These are phyloP conservation scores for Helenozyma baotianmanensis DNA, from an alignment of 805 yeast species.

Conservation along the genomic window DNA sequence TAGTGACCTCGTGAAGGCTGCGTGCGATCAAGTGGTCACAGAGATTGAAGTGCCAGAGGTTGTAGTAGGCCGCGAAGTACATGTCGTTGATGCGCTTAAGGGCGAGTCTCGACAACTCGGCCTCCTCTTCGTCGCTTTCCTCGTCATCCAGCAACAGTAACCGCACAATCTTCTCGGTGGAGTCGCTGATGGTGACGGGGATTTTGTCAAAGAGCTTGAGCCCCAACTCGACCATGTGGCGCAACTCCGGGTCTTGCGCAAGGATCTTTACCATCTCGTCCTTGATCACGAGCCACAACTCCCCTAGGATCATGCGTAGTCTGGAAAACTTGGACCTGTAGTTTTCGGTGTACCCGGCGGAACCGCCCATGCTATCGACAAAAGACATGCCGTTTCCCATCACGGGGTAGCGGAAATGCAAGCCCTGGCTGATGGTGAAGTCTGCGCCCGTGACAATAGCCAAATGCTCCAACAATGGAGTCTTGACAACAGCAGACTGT, in stretches of 20 bases:
- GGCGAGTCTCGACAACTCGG: slow-evolving; percentile 21
- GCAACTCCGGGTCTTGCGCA: slow-evolving; percentile 31
- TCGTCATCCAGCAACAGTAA: slow-evolving; percentile 22
- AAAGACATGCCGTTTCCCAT: slow-evolving; percentile 64
- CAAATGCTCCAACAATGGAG: slow-evolving; percentile 63
- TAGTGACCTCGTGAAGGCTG: slow-evolving; percentile 1
- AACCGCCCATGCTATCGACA: slow-evolving; percentile 46
- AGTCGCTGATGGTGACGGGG: slow-evolving; percentile 41
- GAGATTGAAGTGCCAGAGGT: slow-evolving; percentile 73
- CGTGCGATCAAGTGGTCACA: slow-evolving; percentile 42
- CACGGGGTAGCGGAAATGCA: slow-evolving; percentile 67
- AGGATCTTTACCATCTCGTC: slow-evolving; percentile 43
- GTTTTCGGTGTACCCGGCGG: slow-evolving; percentile 44
- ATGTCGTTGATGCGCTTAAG: slow-evolving; percentile 51
- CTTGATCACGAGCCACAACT: slow-evolving; percentile 58
- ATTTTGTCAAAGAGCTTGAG: slow-evolving; percentile 59
- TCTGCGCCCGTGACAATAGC: slow-evolving; percentile 66
- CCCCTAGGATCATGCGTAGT: slow-evolving; percentile 56
- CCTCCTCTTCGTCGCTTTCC: slow-evolving; percentile 27
- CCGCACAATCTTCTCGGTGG: slow-evolving; percentile 40
- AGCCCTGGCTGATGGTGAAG: slow-evolving; percentile 66
- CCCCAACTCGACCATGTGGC: slow-evolving; percentile 49
- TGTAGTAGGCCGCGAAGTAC: slow-evolving; percentile 61
- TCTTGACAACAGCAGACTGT: slow-evolving; percentile 68
- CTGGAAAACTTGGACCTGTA: slow-evolving; percentile 60